Base-by-base conservation (phyloP, 495 filamentous ascomycete genomes). In the Hyaloscypha bicolor region DNA sequence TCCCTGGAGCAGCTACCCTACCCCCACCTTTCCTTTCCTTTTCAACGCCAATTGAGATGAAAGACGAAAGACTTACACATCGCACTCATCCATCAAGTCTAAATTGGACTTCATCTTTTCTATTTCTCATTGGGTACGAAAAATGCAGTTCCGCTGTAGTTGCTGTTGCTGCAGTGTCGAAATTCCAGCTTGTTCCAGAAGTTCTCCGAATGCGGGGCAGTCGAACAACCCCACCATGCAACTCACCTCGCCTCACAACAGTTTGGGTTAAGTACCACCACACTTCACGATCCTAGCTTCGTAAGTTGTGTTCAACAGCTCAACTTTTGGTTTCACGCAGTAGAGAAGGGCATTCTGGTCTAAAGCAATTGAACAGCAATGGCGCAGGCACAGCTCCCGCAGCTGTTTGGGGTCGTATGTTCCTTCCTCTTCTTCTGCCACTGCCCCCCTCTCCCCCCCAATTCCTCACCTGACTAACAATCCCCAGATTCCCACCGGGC, bases 41-140 rank as follows among this genome's bases (percentile, higher is more conserved):
- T 25, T n/a, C n/a, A n/a, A n/a, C n/a, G n/a, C n/a, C n/a, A n/a
- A n/a, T n/a, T 25, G 35, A 37, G 12, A 37, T 37, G 6, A 37
- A 37, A 12, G 6, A 12, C 35, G 6, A 37, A 12, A 37, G 35
- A 79, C 78, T 75, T 76, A 91, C 89, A 78, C 83, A 80, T 93
- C 90, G 69, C 83, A 88, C 74, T 88, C 85, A 33, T 79, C 68
- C 42, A 88, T 71, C 19, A 89, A 75, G 21, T 88, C 83, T 6
- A 87, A 73, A 72, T 83, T 82, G 0, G 83, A 80, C 66, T 84
- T 86, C 70, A 74, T 79, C 71, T 79, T 81, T 35, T 19, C 19
- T 30, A 32, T 12, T 45, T 32, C 45, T 25, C 25, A 25, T 1
- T 25, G 25, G 25, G 25, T 25, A 25, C 25, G 2, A 25, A 25